Evolutionary conservation across 768 basidiomycete species (phyloP), one percentile per base, ranked within the genome.

Genomic region (Russula emetica): DNA sequence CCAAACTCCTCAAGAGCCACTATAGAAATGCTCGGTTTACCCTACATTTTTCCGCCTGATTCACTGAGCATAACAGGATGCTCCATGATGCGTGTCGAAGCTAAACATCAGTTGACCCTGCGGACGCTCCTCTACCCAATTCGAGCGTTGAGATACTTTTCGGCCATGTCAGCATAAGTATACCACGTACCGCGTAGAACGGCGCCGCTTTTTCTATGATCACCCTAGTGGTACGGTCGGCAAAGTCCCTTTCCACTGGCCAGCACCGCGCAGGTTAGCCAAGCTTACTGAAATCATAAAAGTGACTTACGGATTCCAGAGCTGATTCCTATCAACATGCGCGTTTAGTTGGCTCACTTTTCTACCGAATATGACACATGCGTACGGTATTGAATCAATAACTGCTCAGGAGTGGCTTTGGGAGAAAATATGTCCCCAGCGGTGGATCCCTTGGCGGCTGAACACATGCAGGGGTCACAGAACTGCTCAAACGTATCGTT

Each of bases 171-270:
- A 34, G 11, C 7, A 22, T n/a, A 26, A 30, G 16, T 0, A 8
- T 7, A 10, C 11, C 42, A 55, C 63, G 11, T 42, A 64, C 63
- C 28, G 47, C 53, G 32, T 64, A 60, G n/a, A 64, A 60, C 2
- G 63, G 58, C 14, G 58, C 63, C 5, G 63, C 28, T 18, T 60
- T 64, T 30, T 64, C 63, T 22, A 28, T 30, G 24, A 64, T 60
- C 9, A 60, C 63, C 20, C 58, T 49, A 28, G 45, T 50, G 26
- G 63, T 64, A 55, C 63, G 63, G 36, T 64, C 53, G 8, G 63
- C 63, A 60, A 64, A 64, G 8, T 60, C 63, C 58, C 38, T 40
- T 22, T 60, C 54, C 45, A 64, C 63, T 64, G 22, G n/a, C 14
- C n/a, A 47, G 28, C 38, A 16, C 9, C 44, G 7, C 20, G 36